A percentile compares a stretch with the other conserved stretches of the same genome.
These are phyloP conservation scores for Haplographium delicatum DNA, from an alignment of 495 filamentous ascomycete species.

Conservation along the genomic window DNA sequence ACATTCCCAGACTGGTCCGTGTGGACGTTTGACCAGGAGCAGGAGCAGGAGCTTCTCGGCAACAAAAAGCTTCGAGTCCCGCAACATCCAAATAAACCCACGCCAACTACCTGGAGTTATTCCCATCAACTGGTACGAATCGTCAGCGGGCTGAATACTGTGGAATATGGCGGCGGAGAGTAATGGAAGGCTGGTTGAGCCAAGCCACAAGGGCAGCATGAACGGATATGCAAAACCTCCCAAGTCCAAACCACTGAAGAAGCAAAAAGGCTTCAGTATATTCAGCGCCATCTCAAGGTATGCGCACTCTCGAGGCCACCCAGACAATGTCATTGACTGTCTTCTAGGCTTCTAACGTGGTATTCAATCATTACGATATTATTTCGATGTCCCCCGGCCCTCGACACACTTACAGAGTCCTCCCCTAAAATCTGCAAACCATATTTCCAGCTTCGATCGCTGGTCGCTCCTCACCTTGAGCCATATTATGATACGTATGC, in stretches of 20 bases:
- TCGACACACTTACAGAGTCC: constrained; percentile 56
- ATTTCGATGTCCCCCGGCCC: constrained; percentile 73
- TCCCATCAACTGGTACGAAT: no score
- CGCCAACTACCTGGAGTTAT: not conserved
- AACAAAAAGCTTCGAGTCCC: no score
- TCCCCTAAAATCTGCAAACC: constrained; percentile 82
- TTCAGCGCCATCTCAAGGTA: constrained; percentile 61
- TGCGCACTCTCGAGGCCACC: no score
- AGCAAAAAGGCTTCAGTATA: constrained; percentile 38
- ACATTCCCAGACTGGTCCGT: no score
- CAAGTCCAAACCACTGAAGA: constrained; percentile 12
- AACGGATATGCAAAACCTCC: constrained; percentile 22
- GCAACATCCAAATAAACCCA: not conserved
- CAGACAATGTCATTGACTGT: no score
- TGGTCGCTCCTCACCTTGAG: constrained; percentile 66
- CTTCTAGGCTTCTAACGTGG: constrained; percentile 71
- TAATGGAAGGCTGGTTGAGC: constrained; percentile 20
- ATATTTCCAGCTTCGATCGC: constrained; percentile 65
- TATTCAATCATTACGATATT: constrained; percentile 73
- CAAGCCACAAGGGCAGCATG: constrained; percentile 17
- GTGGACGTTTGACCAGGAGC: constrained; percentile 8
- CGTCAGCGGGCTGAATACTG: constrained; percentile 17
- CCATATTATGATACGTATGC: constrained; percentile 87
- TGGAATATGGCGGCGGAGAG: constrained; percentile 21
- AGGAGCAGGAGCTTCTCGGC: no score